Conservation (phyloP, 2,329 filamentous ascomycete species). For the Aspergillus calidoustus region DNA sequence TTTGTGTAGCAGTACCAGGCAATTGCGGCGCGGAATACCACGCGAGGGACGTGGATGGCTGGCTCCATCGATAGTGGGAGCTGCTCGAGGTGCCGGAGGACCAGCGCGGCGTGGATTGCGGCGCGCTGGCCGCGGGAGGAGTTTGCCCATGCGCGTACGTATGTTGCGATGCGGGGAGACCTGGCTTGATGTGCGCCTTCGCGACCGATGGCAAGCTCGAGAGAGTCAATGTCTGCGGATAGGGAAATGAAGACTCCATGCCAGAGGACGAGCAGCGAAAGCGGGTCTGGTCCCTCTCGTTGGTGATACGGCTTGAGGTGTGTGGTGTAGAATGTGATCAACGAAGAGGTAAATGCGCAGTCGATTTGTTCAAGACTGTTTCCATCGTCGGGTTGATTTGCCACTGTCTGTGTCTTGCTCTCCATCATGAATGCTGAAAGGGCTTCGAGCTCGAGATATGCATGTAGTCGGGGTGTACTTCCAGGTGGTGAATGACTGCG, state of each 20-base stretch:
- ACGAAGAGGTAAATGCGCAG: not conserved
- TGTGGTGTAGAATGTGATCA: slow-evolving; percentile 18
- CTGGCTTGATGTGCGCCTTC: slow-evolving; percentile 28
- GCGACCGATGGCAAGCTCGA: slow-evolving; percentile 32
- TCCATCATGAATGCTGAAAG: slow-evolving; percentile 27
- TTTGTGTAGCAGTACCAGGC: slow-evolving; percentile 29
- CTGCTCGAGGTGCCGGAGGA: slow-evolving; percentile 28
- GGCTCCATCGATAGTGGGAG: slow-evolving; percentile 28
- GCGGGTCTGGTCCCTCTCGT: slow-evolving; percentile 15
- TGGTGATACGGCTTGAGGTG: slow-evolving; percentile 1
- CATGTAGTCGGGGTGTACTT: slow-evolving; percentile 12
- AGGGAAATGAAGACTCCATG: slow-evolving; percentile 33
- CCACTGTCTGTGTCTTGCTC: not conserved
- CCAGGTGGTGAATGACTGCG: no score
- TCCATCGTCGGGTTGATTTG: not conserved
- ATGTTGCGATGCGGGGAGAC: slow-evolving; percentile 11
- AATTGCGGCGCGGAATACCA: slow-evolving; percentile 27
- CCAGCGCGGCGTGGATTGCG: slow-evolving; percentile 28
- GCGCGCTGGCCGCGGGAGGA: slow-evolving; percentile 28
- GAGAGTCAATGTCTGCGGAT: slow-evolving; percentile 31
- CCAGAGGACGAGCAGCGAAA: slow-evolving; percentile 33
- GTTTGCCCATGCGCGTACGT: slow-evolving; percentile 27
- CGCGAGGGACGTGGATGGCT: slow-evolving; percentile 31
- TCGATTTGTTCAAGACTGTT: no score
- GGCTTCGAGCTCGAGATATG: slow-evolving; percentile 27